Base-by-base conservation (phyloP, 148 eudicot genomes). In the Bassia scoparia region DNA sequence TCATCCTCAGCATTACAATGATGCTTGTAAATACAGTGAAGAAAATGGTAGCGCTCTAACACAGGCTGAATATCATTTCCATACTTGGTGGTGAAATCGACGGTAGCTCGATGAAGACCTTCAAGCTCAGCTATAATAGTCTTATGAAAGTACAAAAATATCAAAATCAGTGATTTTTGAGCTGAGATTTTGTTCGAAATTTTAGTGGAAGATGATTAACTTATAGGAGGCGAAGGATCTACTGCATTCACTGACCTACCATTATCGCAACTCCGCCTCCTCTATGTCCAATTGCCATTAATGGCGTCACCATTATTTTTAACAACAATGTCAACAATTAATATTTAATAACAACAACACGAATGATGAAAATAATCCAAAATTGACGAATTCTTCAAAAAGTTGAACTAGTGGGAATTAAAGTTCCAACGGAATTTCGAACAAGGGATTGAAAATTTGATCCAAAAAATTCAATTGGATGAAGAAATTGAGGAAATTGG, bases 1-100 rank as follows among this genome's bases (percentile, higher is more conserved):
- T 94, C 98, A 78, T 94, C 98, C 78, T 94, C 97, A 7, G 98
- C 97, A 86, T 88, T 89, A 84, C 90, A 91, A 73, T 94, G 98
- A 77, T 94, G 97, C 82, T 85, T 86, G 56, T 94, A 94, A 70
- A 94, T 89, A 14, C 87, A 85, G 26, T 96, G 74, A 35, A 94
- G 74, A 59, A 93, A 90, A 73, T 87, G 88, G 69, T 86, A 91
- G 18, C 92, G 83, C 77, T 84, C 75, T 11, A 86, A 72, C 87
- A 94, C 81, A 7, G 92, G 93, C 71, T 81, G 75, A 65, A 94
- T 86, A 76, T 89, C 93, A 17, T 64, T 81, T 13, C 73, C 65
- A 20, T 80, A 78, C 64, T 87, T 77, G 0, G 89, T 94, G 26
- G 90, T 96, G 18, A 91, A 80, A 35, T 86, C 91, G 70, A 91